Conservation (phyloP, 768 basidiomycete species). For the Amanita molliuscula region DNA sequence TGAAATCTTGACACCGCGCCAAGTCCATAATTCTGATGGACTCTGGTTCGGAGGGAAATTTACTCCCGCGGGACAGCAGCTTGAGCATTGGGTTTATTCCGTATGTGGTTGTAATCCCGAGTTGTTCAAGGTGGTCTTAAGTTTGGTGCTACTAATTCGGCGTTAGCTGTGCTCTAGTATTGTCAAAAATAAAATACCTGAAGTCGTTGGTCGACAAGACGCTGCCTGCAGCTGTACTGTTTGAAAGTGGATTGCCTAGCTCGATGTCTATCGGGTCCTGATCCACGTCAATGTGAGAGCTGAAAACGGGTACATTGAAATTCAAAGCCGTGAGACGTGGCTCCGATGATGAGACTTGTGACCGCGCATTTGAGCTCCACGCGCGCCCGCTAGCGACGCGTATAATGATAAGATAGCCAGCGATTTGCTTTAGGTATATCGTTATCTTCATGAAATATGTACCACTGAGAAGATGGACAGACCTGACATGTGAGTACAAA, state of each 20-base stretch:
- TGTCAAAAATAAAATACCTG: too few relatives aligned
- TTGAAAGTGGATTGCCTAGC: not conserved
- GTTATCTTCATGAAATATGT: slow-evolving; percentile 6
- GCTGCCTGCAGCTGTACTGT: not conserved
- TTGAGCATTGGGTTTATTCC: too few relatives aligned
- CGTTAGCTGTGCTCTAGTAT: too few relatives aligned
- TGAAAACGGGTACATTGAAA: not conserved
- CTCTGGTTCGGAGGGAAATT: too few relatives aligned
- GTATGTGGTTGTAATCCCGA: too few relatives aligned
- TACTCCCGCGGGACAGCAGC: too few relatives aligned
- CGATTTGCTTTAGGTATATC: slow-evolving; percentile 26
- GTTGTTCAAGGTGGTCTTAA: too few relatives aligned
- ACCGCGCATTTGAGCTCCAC: slow-evolving; percentile 17
- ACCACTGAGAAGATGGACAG: not conserved
- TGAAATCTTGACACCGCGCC: too few relatives aligned
- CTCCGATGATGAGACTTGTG: not conserved
- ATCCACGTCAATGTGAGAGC: not conserved
- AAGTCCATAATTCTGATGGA: too few relatives aligned
- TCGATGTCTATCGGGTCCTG: too few relatives aligned
- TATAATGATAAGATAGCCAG: slow-evolving; percentile 36
- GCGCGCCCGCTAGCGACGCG: slow-evolving; percentile 36
- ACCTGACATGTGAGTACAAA: slow-evolving; percentile 17
- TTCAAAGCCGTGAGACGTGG: not conserved
- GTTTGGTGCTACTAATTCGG: too few relatives aligned
- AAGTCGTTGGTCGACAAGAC: too few relatives aligned